Evolutionary conservation across 495 filamentous ascomycete species (phyloP).

Genomic region (Penicillium chermesinum): DNA sequence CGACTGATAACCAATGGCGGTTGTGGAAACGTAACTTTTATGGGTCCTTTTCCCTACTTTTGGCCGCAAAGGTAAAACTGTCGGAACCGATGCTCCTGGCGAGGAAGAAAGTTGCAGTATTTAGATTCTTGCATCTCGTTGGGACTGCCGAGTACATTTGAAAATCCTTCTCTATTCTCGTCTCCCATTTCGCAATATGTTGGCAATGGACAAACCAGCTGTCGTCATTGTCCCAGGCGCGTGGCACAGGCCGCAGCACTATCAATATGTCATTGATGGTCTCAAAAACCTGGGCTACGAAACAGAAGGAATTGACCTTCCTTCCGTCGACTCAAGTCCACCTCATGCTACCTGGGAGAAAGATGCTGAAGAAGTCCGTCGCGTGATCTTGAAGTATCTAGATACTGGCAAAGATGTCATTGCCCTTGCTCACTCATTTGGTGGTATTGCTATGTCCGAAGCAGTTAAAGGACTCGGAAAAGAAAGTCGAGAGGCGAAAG

Average conservation of each 20-base stretch:
- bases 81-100: too few species aligned
- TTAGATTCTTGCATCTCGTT: too few species aligned
- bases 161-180: too few species aligned
- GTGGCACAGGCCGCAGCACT: slow-evolving; percentile 39
- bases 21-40: too few species aligned
- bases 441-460: slow-evolving; percentile 32
- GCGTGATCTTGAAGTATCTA: slow-evolving; percentile 17
- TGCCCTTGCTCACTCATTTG: slow-evolving; percentile 36
- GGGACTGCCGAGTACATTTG: too few species aligned
- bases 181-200: too few species aligned
- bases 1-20: too few species aligned
- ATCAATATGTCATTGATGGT: slow-evolving; percentile 26
- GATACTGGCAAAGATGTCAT: slow-evolving; percentile 31
- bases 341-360: slow-evolving; percentile 20
- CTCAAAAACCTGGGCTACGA: slow-evolving; percentile 25
- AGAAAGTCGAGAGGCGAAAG: slow-evolving; percentile 30
- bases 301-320: slow-evolving; percentile 22
- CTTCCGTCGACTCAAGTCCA: slow-evolving; percentile 24
- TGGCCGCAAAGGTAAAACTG: too few species aligned
- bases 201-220: slow-evolving; percentile 26
- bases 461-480: slow-evolving; percentile 33
- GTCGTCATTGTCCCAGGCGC: slow-evolving; percentile 38
- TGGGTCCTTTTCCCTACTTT: too few species aligned
- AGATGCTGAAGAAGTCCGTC: slow-evolving; percentile 22
- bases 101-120: too few species aligned